Conservation (phyloP, 441 rosid genomes). For the Croton setiger region DNA sequence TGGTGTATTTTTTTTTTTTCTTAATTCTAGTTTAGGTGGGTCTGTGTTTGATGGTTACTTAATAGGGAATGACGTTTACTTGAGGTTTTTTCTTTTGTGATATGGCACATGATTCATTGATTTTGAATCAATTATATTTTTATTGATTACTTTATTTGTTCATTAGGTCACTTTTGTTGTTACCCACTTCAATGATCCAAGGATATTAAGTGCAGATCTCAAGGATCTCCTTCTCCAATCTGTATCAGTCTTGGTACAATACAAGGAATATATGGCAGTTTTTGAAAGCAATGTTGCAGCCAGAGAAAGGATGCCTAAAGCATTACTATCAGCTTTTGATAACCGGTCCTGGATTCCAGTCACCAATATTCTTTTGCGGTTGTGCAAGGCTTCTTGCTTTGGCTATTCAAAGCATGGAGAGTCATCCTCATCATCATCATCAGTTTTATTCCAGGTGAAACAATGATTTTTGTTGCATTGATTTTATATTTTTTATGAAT, state of each 20-base stretch:
- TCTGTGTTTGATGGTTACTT: background rate
- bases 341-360: slow-evolving; percentile 96
- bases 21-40: background rate
- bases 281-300: slow-evolving; percentile 93
- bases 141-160: slow-evolving; percentile 20
- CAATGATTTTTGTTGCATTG: slow-evolving; percentile 12
- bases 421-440: slow-evolving; percentile 58
- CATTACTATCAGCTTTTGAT: slow-evolving; percentile 86
- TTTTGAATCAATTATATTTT: slow-evolving; percentile 4
- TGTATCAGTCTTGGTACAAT: slow-evolving; percentile 87
- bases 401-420: slow-evolving; percentile 87
- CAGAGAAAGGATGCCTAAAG: slow-evolving; percentile 68
- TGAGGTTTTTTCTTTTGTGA: background rate
- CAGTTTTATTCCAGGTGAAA: slow-evolving; percentile 79
- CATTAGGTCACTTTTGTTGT: slow-evolving; percentile 85
- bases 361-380: slow-evolving; percentile 83
- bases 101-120: slow-evolving; percentile 11
- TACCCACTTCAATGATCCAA: slow-evolving; percentile 84
- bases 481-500: slow-evolving; percentile 3
- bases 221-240: slow-evolving; percentile 98
- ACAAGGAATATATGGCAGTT: slow-evolving; percentile 77
- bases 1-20: background rate
- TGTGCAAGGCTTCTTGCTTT: slow-evolving; percentile 85
- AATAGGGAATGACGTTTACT: background rate
- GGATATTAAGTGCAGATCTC: slow-evolving; percentile 87